A percentile compares a stretch with the other conserved stretches of the same genome.
phyloP scores from a whole-genome alignment of 352 stramenopile species.

The Lagenidium sp. region DNA sequence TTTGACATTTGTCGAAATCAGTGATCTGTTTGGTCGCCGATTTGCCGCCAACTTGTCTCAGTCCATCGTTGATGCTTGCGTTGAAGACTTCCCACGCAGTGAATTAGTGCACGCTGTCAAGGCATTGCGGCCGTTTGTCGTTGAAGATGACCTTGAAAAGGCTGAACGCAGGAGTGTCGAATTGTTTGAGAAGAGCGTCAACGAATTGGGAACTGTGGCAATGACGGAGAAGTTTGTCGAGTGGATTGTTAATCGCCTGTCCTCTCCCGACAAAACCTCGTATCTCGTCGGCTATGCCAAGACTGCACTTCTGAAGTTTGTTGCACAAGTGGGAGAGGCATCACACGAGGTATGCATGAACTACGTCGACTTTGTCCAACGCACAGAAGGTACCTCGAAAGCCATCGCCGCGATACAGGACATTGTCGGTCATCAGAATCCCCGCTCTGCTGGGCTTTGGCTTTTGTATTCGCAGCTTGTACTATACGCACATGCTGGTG shows the following conservation, averaged over 20 bases:
- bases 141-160: constrained; percentile 23
- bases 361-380: constrained; percentile 69
- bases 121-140: constrained; percentile 39
- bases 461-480: constrained; percentile 66
- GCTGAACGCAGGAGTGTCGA: constrained; percentile 38
- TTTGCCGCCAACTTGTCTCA: constrained; percentile 59
- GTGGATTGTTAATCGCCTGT: constrained; percentile 51
- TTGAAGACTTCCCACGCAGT: constrained; percentile 43
- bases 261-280: constrained; percentile 23
- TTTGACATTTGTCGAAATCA: constrained; percentile 68
- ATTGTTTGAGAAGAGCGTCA: constrained; percentile 53
- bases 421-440: constrained; percentile 21
- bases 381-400: constrained; percentile 37
- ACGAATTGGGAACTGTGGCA: constrained; percentile 22
- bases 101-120: constrained; percentile 45
- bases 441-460: constrained; percentile 29
- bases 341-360: constrained; percentile 24
- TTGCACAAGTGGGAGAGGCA: constrained; percentile 12
- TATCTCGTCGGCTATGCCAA: constrained; percentile 47
- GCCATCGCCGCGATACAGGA: constrained; percentile 34
- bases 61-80: constrained; percentile 56
- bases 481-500: constrained; percentile 22
- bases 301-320: constrained; percentile 46
- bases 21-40: constrained; percentile 51
- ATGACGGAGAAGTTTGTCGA: constrained; percentile 62